Evolutionary conservation across 2,329 filamentous ascomycete species (phyloP), one percentile per base, ranked within the genome.

Genomic region (Sclerotinia trifoliorum): DNA sequence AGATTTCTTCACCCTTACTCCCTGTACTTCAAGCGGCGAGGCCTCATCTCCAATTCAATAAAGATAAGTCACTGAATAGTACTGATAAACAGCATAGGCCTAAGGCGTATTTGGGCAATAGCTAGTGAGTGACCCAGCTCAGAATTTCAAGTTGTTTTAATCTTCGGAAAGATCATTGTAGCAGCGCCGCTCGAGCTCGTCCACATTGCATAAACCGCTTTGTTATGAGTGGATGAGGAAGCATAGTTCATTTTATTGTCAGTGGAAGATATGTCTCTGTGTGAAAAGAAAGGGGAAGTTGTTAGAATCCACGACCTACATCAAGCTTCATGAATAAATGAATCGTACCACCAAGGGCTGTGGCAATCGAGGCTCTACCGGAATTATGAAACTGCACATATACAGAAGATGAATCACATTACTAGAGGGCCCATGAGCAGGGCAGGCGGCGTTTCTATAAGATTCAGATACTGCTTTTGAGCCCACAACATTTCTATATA

Each of bases 221-320:
- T 24, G 0, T 10, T 4, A 5, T 11, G 17, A 5, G 1, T 24
- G 1, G 4, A 0, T 4, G n/a, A 21, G 21, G 8, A 21, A 13
- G 5, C 7, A 49, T 49, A 8, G 21, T 13, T 13, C 21, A n/a
- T 3, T 3, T 6, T 24, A 0, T 49, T 4, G 8, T 5, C 21
- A 24, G 13, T n/a, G 8, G 5, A n/a, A 24, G 4, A 8, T 39
- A 24, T 24, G 8, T 49, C 17, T n/a, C 19, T 10, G n/a, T 3
- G n/a, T 10, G 7, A 49, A 49, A 49, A 29, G 15, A 11, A 19
- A 32, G 52, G 44, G n/a, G 26, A 15, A 5, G 60, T 35, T 26
- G 35, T 51, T n/a, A 51, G 21, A 39, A 8, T 8, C 8, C 10
- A 19, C 1, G 21, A 21, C 7, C 46, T 21, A 42, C 64, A 19